phyloP scores from a whole-genome alignment of 345 rosid genomes.

The Brassica cretica region DNA sequence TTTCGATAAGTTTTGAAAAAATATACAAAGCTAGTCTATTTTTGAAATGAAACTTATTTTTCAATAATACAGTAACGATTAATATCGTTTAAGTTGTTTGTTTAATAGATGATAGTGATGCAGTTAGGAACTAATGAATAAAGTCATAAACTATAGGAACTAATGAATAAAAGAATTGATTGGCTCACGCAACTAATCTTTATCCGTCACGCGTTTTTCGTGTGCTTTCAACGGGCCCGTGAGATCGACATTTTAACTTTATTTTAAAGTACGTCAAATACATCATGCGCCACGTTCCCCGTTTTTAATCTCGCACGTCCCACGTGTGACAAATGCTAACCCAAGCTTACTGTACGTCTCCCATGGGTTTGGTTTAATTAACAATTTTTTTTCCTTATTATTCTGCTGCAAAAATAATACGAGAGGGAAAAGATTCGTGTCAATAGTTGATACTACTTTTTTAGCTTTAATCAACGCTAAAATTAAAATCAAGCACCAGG shows the following conservation, averaged over 20 bases:
- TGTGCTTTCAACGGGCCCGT: slow-evolving; percentile 32
- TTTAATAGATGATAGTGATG: not conserved
- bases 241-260: slow-evolving; percentile 24
- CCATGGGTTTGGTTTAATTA: slow-evolving; percentile 1
- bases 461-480: too few species aligned
- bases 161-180: not conserved
- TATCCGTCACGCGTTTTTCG: slow-evolving; percentile 39
- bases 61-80: not conserved
- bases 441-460: not conserved
- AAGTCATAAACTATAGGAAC: slow-evolving; percentile 5
- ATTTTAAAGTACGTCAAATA: not conserved
- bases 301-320: not conserved
- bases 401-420: not conserved
- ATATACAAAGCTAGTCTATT: not conserved
- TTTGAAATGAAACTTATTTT: not conserved
- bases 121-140: slow-evolving; percentile 5
- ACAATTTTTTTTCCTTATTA: not conserved
- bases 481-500: not conserved
- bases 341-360: not conserved
- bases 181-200: slow-evolving; percentile 24
- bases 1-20: not conserved
- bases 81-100: not conserved
- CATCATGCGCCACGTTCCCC: slow-evolving; percentile 28
- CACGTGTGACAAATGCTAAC: slow-evolving; percentile 32
- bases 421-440: not conserved